Percentiles rank a stretch among this genome's conserved stretches.
phyloP scores from a whole-genome alignment of 2,329 filamentous ascomycete species.

The Trichoderma lentiforme region DNA sequence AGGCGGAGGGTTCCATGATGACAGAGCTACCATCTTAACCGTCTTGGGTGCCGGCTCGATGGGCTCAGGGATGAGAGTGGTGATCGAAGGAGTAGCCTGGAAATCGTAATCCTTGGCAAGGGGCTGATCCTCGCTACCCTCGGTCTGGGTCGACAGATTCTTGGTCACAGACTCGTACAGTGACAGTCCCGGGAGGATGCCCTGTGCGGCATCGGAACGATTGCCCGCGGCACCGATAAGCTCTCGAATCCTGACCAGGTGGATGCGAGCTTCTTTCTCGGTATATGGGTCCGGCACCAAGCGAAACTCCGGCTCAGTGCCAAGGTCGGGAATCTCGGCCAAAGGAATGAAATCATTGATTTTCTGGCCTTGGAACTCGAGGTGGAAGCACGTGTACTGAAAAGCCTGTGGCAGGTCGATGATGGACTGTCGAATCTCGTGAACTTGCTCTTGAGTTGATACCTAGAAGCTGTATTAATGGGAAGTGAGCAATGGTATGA shows the following conservation, averaged over 20 bases:
- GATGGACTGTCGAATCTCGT: slow-evolving; percentile 94
- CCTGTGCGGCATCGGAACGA: slow-evolving; percentile 81
- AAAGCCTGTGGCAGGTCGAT: slow-evolving; percentile 91
- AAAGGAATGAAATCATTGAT: slow-evolving; percentile 96
- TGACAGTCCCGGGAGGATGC: slow-evolving; percentile 78
- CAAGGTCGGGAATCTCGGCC: slow-evolving; percentile 79
- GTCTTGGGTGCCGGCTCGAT: slow-evolving; percentile 77
- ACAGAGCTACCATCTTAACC: slow-evolving; percentile 82
- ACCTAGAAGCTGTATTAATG: slow-evolving; percentile 51
- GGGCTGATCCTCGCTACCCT: slow-evolving; percentile 32
- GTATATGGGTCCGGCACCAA: slow-evolving; percentile 95
- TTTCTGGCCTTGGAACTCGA: slow-evolving; percentile 82
- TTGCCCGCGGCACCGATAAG: slow-evolving; percentile 89
- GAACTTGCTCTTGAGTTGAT: slow-evolving; percentile 90
- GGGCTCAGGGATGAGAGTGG: slow-evolving; percentile 66
- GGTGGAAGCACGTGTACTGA: slow-evolving; percentile 98
- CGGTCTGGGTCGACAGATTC: slow-evolving; percentile 40
- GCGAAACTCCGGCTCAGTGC: slow-evolving; percentile 71
- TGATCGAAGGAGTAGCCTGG: slow-evolving; percentile 62
- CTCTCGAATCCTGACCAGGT: slow-evolving; percentile 85
- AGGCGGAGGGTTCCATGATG: slow-evolving; percentile 94
- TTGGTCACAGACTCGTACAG: slow-evolving; percentile 75
- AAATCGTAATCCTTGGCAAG: slow-evolving; percentile 73
- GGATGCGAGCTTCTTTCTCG: slow-evolving; percentile 95
- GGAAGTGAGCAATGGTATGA: background rate